These are phyloP conservation scores for Homolaphlyctis polyrhiza DNA, from an alignment of 371 early-diverging fungal genomes.

Conservation along the genomic window DNA sequence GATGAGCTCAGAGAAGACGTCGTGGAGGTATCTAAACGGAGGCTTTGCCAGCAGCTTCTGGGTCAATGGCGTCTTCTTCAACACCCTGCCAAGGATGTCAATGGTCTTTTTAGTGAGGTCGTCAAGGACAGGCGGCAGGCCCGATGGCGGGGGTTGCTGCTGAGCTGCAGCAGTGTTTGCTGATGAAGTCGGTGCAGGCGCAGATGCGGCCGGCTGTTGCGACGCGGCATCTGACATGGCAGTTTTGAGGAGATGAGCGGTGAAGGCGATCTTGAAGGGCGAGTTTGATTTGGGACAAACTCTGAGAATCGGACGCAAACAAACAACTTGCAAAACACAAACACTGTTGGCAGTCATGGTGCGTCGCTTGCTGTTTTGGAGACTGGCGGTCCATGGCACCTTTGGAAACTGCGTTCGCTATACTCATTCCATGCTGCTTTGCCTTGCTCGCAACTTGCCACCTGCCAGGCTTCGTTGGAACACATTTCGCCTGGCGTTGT, in stretches of 20 bases:
- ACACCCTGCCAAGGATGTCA: conserved; percentile 33
- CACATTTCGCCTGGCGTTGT: background rate
- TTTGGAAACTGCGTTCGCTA: too few relatives aligned
- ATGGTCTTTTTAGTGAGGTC: conserved; percentile 35
- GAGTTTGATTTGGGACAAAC: too few relatives aligned
- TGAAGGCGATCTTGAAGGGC: too few relatives aligned
- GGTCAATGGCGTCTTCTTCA: conserved; percentile 49
- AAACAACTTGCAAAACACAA: too few relatives aligned
- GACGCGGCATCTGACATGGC: too few relatives aligned
- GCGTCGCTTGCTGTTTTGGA: too few relatives aligned
- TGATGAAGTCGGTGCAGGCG: background rate
- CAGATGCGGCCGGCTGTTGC: background rate
- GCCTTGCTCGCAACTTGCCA: too few relatives aligned
- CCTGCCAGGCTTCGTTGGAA: background rate
- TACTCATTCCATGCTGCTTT: too few relatives aligned
- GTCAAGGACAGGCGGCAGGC: conserved; percentile 19
- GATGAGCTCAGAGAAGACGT: conserved; percentile 44
- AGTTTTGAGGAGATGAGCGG: too few relatives aligned
- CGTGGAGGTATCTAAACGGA: conserved; percentile 55
- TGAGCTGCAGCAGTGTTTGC: background rate
- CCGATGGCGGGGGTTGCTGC: background rate
- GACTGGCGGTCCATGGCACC: too few relatives aligned
- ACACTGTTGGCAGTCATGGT: too few relatives aligned
- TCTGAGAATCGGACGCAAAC: too few relatives aligned
- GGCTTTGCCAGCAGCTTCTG: conserved; percentile 51